Conservation (phyloP, 768 basidiomycete genomes). For the Lactarius psammicola region DNA sequence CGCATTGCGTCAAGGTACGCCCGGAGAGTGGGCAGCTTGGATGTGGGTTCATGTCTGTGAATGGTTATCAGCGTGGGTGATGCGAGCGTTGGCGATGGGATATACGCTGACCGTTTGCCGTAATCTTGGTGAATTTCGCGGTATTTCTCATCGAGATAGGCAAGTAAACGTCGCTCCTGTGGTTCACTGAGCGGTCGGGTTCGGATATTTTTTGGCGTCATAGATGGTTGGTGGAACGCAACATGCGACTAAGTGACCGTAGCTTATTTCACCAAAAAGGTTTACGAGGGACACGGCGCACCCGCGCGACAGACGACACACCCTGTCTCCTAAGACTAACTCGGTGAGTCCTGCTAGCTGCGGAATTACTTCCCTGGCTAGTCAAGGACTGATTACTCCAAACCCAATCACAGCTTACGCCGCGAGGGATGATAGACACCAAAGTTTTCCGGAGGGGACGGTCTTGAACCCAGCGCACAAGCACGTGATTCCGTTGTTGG, state of each 20-base stretch:
- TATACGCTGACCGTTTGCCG: constrained; percentile 65
- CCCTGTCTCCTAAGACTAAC: constrained; percentile 93
- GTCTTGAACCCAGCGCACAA: constrained; percentile 90
- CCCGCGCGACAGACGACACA: constrained; percentile 80
- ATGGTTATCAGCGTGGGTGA: background rate
- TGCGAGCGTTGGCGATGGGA: background rate
- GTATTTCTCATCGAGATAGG: constrained; percentile 64
- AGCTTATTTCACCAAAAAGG: constrained; percentile 49
- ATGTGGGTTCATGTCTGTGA: constrained; percentile 43
- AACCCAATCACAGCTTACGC: constrained; percentile 62
- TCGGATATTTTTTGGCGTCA: background rate
- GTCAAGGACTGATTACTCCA: constrained; percentile 85
- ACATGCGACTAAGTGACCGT: too few relatives aligned
- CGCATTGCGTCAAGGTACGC: constrained; percentile 60
- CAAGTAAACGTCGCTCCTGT: constrained; percentile 65
- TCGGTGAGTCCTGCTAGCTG: constrained; percentile 84
- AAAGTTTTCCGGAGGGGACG: constrained; percentile 95
- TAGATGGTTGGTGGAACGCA: background rate
- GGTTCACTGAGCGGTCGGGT: constrained; percentile 22
- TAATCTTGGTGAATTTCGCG: constrained; percentile 63
- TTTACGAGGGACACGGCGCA: constrained; percentile 73
- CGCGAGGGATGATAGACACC: constrained; percentile 66
- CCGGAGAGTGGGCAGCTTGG: constrained; percentile 54
- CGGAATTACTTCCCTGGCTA: constrained; percentile 92
- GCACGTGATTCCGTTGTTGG: constrained; percentile 54